Conservation (phyloP, 257 asterid species). For the Nyctanthes arbortristis region DNA sequence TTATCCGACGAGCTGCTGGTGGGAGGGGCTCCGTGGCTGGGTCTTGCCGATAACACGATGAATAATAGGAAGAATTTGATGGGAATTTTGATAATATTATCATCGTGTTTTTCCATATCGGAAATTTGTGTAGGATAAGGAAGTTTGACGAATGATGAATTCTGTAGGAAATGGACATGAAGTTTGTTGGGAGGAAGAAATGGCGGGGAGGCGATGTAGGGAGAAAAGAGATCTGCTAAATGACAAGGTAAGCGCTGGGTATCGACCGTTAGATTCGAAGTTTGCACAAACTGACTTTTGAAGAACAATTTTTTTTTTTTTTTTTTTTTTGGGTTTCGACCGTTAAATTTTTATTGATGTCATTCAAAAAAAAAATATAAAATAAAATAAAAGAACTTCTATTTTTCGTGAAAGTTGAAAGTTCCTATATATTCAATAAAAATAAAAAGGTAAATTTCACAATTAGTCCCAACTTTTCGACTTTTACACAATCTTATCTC, state of each 20-base stretch:
- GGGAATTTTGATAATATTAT: conserved; percentile 38
- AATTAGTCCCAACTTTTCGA: no score
- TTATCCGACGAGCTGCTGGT: neutral
- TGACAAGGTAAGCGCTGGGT: conserved; percentile 18
- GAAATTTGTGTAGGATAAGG: neutral
- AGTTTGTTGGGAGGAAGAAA: conserved; percentile 56
- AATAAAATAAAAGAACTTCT: no score
- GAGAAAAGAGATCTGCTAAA: no score
- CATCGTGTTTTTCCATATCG: neutral
- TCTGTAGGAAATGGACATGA: conserved; percentile 19
- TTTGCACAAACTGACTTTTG: neutral
- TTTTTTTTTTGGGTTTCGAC: no score
- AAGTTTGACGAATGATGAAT: conserved; percentile 1
- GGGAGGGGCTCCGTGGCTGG: conserved; percentile 22
- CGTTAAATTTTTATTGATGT: no score
- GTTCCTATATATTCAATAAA: no score
- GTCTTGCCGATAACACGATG: conserved; percentile 12
- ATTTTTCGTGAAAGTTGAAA: no score
- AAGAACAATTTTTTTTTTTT: no score
- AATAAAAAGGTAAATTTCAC: no score
- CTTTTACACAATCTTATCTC: no score
- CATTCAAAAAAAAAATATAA: no score
- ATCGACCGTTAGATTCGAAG: conserved; percentile 37
- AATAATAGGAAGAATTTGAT: conserved; percentile 22
- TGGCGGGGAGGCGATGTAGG: conserved; percentile 87